A percentile compares a stretch with the other conserved stretches of the same genome.
phyloP scores from a whole-genome alignment of 768 basidiomycete species.

The Trichaptum fuscoviolaceum region DNA sequence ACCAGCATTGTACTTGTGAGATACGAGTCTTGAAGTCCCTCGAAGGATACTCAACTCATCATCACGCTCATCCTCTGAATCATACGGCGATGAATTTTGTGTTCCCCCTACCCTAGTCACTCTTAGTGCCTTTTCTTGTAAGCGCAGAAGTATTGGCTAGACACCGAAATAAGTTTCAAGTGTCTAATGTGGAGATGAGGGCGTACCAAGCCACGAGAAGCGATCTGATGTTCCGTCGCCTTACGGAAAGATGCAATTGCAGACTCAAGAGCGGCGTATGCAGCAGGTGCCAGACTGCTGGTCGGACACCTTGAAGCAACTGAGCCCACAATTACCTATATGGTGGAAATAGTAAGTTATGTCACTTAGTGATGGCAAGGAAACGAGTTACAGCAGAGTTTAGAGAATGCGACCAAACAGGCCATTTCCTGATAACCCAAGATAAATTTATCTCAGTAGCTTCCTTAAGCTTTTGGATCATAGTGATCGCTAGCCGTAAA shows the following conservation, averaged over 20 bases:
- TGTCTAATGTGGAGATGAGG: not conserved
- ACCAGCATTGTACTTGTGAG: not conserved
- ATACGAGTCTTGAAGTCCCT: not conserved
- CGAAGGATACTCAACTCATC: not conserved
- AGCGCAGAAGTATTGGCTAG: not conserved
- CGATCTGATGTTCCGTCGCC: constrained; percentile 29
- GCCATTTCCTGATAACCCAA: not conserved
- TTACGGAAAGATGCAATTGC: constrained; percentile 53
- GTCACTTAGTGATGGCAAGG: not conserved
- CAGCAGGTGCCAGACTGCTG: constrained; percentile 62
- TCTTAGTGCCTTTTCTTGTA: not conserved
- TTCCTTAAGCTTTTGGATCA: constrained; percentile 44
- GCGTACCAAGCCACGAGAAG: not conserved
- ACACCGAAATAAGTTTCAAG: not conserved
- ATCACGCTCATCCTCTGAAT: not conserved
- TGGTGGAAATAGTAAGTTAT: not conserved
- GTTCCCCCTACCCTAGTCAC: not conserved
- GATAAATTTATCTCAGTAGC: not conserved
- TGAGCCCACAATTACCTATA: constrained; percentile 51
- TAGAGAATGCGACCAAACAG: not conserved
- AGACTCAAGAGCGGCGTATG: constrained; percentile 59
- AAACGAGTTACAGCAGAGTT: not conserved
- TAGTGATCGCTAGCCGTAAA: constrained; percentile 51
- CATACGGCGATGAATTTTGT: not conserved
- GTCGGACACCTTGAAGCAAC: constrained; percentile 45